A percentile compares a stretch with the other conserved stretches of the same genome.
These are phyloP conservation scores for Orbilia ellipsospora DNA, from an alignment of 2,329 filamentous ascomycete species.

Conservation along the genomic window DNA sequence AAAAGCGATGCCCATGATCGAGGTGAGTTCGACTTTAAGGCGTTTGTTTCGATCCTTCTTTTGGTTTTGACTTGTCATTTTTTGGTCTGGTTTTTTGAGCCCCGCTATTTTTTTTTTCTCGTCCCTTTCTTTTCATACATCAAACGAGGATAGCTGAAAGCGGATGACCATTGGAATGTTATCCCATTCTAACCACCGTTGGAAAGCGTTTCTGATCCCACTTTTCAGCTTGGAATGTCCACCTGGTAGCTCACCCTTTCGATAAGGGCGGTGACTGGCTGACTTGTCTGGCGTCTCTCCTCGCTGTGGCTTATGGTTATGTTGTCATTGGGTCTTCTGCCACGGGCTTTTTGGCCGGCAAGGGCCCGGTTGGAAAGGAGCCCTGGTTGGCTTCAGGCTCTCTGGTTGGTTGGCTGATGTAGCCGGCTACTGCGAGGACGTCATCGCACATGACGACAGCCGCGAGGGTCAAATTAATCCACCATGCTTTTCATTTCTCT, in stretches of 20 bases:
- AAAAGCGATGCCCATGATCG: slow-evolving; percentile 50
- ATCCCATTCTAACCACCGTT: slow-evolving; percentile 1
- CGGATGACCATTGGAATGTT: slow-evolving; percentile 38
- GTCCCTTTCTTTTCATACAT: slow-evolving; percentile 4
- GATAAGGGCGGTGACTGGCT: not conserved
- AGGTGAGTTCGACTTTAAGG: slow-evolving; percentile 26
- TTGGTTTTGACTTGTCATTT: not conserved
- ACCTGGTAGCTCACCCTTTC: slow-evolving; percentile 4
- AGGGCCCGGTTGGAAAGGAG: slow-evolving; percentile 22
- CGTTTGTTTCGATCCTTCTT: slow-evolving; percentile 8
- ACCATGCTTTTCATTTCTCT: not conserved
- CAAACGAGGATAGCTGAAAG: slow-evolving; percentile 34
- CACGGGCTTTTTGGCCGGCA: slow-evolving; percentile 2
- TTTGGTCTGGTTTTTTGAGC: not conserved
- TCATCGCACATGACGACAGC: slow-evolving; percentile 47
- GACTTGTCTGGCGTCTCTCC: not conserved
- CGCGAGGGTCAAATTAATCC: not conserved
- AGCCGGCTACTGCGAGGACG: slow-evolving; percentile 38
- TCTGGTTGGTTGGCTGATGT: slow-evolving; percentile 33
- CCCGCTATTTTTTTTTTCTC: slow-evolving; percentile 19
- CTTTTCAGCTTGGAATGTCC: not conserved
- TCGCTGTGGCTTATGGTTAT: slow-evolving; percentile 31
- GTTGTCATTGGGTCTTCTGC: slow-evolving; percentile 28
- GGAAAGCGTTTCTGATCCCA: slow-evolving; percentile 16
- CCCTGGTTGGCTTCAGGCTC: slow-evolving; percentile 19